Evolutionary conservation across 306 rosid species (phyloP).

Genomic region (Castanopsis chinensis): DNA sequence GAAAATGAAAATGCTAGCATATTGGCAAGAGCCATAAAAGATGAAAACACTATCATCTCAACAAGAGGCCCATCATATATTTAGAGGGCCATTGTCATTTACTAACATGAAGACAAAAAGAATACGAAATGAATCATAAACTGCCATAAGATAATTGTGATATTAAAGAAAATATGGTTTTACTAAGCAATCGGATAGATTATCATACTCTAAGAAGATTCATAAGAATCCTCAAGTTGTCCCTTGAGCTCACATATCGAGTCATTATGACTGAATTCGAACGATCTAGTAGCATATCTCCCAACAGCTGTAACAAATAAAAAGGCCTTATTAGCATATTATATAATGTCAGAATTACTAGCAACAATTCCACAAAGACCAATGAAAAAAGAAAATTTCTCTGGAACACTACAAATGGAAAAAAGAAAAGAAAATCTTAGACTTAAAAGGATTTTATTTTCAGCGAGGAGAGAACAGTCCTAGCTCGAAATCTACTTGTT

Average conservation of each 20-base stretch:
- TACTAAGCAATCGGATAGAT: conserved; percentile 17
- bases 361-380: conserved; percentile 5
- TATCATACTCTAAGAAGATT: conserved; percentile 85
- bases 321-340: conserved; percentile 28
- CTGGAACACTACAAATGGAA: neutral
- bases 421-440: neutral
- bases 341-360: conserved; percentile 1
- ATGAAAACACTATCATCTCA: neutral
- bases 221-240: conserved; percentile 95
- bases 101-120: neutral
- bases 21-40: neutral
- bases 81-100: neutral
- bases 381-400: neutral
- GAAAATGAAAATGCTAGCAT: neutral
- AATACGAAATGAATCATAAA: neutral
- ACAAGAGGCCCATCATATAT: neutral
- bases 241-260: conserved; percentile 95
- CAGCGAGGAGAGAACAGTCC: neutral
- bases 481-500: conserved; percentile 14
- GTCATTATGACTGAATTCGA: conserved; percentile 97
- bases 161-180: neutral
- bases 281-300: conserved; percentile 91
- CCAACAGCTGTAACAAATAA: conserved; percentile 72
- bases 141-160: neutral
- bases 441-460: conserved; percentile 8